A percentile compares a stretch with the other conserved stretches of the same genome.
Conservation (phyloP, 2,329 filamentous ascomycete species). For the Fusarium algeriense region DNA sequence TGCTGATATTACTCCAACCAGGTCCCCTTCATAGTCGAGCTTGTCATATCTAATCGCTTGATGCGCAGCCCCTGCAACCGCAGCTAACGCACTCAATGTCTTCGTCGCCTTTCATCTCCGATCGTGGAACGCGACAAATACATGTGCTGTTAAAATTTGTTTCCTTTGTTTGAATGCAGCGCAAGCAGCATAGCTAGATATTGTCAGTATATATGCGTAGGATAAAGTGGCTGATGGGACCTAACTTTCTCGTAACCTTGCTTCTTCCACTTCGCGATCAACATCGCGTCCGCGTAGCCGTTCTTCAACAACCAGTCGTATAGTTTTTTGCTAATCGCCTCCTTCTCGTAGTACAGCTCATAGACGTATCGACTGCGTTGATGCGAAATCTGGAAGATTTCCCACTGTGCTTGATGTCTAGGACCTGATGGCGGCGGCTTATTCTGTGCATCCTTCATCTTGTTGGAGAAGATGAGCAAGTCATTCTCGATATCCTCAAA, state of each 20-base stretch:
- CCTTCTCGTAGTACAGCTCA: slow-evolving; percentile 97
- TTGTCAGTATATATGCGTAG: slow-evolving; percentile 41
- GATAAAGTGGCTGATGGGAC: not conserved
- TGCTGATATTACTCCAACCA: not conserved
- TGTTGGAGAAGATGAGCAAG: slow-evolving; percentile 86
- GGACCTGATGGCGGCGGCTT: slow-evolving; percentile 82
- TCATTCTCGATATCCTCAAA: slow-evolving; percentile 91
- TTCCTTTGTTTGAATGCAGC: slow-evolving; percentile 99
- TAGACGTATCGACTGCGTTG: slow-evolving; percentile 94
- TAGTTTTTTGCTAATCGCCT: slow-evolving; percentile 90
- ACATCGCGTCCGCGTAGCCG: slow-evolving; percentile 90
- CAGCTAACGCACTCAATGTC: slow-evolving; percentile 95
- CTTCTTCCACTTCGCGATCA: slow-evolving; percentile 99
- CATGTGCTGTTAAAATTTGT: slow-evolving; percentile 99
- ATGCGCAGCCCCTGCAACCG: slow-evolving; percentile 91
- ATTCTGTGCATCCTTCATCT: slow-evolving; percentile 96
- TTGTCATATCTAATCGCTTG: slow-evolving; percentile 72
- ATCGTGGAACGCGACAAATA: slow-evolving; percentile 93
- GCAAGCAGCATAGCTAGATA: slow-evolving; percentile 84
- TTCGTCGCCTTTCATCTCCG: slow-evolving; percentile 89
- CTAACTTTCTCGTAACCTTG: slow-evolving; percentile 95
- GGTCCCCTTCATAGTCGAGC: not conserved
- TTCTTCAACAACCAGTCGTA: slow-evolving; percentile 99
- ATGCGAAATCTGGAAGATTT: slow-evolving; percentile 96
- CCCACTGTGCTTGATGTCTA: slow-evolving; percentile 94